phyloP scores from a whole-genome alignment of 129 eudicot genomes.

The Chrysanthemum lavandulifolium region DNA sequence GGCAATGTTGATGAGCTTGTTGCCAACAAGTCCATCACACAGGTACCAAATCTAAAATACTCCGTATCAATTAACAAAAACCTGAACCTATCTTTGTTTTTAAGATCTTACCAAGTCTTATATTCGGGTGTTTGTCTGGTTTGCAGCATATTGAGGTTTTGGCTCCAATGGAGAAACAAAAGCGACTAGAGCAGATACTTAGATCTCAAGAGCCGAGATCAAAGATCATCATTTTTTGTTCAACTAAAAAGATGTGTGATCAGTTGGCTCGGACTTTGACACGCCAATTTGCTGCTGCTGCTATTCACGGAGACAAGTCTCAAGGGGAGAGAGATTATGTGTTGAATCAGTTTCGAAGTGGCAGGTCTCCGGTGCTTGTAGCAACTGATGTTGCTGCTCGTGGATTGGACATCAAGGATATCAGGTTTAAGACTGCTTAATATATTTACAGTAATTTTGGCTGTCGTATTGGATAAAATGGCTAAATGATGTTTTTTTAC shows the following conservation, averaged over 20 bases:
- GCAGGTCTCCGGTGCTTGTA: constrained; percentile 88
- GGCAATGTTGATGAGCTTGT: constrained; percentile 93
- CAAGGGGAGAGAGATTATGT: constrained; percentile 90
- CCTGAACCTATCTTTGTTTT: background rate
- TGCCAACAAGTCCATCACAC: constrained; percentile 95
- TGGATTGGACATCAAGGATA: constrained; percentile 89
- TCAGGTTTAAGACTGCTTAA: constrained; percentile 49
- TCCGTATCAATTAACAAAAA: too few species aligned
- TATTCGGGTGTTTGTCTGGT: background rate
- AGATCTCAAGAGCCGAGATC: constrained; percentile 96
- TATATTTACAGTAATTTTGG: background rate
- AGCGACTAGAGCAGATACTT: constrained; percentile 74
- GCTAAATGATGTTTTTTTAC: background rate
- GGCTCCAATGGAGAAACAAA: constrained; percentile 72
- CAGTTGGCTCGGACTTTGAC: constrained; percentile 68
- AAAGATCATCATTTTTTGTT: constrained; percentile 80
- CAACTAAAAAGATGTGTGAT: constrained; percentile 98
- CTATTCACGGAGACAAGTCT: constrained; percentile 94
- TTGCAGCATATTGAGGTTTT: constrained; percentile 74
- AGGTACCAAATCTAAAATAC: constrained; percentile 38
- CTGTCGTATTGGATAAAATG: background rate
- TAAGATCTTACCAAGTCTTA: background rate
- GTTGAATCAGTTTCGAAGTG: constrained; percentile 79
- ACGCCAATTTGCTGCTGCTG: constrained; percentile 89
- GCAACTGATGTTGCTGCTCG: constrained; percentile 99